phyloP scores from a whole-genome alignment of 495 filamentous ascomycete species.

The Tetracladium marchalianum region DNA sequence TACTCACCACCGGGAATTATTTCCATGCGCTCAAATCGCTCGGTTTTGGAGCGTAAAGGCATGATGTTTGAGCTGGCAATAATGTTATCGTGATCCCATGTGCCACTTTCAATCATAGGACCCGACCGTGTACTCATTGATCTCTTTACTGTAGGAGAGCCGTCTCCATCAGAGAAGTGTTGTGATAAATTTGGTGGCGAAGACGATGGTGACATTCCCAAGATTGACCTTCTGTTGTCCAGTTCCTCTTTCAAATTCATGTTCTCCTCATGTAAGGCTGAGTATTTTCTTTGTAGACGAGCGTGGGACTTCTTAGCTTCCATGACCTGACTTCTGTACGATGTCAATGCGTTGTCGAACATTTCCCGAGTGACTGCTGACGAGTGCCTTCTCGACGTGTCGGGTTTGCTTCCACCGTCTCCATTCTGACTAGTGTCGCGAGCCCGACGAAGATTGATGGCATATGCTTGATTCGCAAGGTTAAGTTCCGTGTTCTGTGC shows the following conservation, averaged over 20 bases:
- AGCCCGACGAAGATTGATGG: slow-evolving; percentile 28
- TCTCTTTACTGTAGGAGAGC: neutral
- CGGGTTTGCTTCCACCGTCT: neutral
- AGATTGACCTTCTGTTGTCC: neutral
- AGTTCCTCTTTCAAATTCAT: slow-evolving; percentile 24
- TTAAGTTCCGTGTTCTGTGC: slow-evolving; percentile 38
- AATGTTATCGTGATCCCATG: neutral
- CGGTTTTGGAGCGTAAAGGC: too few species aligned
- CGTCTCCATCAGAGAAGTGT: neutral
- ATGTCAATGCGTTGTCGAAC: slow-evolving; percentile 37
- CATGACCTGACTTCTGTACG: slow-evolving; percentile 29
- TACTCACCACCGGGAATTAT: too few species aligned
- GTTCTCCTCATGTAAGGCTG: slow-evolving; percentile 25
- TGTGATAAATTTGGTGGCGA: neutral
- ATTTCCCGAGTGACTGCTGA: slow-evolving; percentile 27
- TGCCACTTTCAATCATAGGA: neutral
- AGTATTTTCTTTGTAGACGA: slow-evolving; percentile 27
- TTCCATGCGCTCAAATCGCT: too few species aligned
- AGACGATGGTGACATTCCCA: neutral
- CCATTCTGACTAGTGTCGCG: neutral
- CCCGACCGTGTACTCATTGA: neutral
- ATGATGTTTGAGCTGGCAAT: neutral
- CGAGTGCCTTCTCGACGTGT: slow-evolving; percentile 1
- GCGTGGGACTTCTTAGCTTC: slow-evolving; percentile 34
- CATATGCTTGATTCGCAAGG: slow-evolving; percentile 29